Percentiles rank a stretch among this genome's conserved stretches.
Evolutionary conservation across 1,284 basidiomycete species (phyloP).

Genomic region (Pseudozyma thailandica): DNA sequence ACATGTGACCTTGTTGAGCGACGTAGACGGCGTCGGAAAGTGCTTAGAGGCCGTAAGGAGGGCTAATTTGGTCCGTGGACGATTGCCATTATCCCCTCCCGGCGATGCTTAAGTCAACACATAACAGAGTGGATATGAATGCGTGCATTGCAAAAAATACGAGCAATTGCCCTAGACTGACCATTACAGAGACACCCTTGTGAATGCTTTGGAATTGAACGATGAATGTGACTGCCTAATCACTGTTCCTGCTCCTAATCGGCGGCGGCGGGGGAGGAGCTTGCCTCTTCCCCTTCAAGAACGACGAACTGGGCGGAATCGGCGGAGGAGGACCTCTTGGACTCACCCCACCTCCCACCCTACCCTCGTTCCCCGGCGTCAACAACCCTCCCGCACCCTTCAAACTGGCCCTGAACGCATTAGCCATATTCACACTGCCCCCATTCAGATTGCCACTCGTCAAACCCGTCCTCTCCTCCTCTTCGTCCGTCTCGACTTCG

Average conservation of each 20-base stretch:
- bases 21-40: constrained; percentile 47
- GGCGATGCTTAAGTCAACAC: background rate
- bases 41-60: constrained; percentile 37
- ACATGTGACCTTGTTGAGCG: constrained; percentile 61
- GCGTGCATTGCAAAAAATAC: background rate
- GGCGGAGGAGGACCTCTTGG: constrained; percentile 33
- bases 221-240: constrained; percentile 2
- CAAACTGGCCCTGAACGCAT: constrained; percentile 3
- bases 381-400: constrained; percentile 2
- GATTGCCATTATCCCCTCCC: background rate
- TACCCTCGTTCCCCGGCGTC: constrained; percentile 2
- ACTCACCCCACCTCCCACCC: background rate
- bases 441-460: constrained; percentile 6
- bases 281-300: constrained; percentile 23
- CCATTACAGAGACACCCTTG: background rate
- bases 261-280: constrained; percentile 38
- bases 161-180: background rate
- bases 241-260: constrained; percentile 22
- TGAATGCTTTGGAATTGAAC: too few species aligned
- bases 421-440: background rate
- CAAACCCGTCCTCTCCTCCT: constrained; percentile 23
- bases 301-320: constrained; percentile 31
- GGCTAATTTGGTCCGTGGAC: constrained; percentile 23
- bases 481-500: constrained; percentile 13
- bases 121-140: background rate